Base-by-base conservation (phyloP, 805 yeast species). In the Candida manassasensis region DNA sequence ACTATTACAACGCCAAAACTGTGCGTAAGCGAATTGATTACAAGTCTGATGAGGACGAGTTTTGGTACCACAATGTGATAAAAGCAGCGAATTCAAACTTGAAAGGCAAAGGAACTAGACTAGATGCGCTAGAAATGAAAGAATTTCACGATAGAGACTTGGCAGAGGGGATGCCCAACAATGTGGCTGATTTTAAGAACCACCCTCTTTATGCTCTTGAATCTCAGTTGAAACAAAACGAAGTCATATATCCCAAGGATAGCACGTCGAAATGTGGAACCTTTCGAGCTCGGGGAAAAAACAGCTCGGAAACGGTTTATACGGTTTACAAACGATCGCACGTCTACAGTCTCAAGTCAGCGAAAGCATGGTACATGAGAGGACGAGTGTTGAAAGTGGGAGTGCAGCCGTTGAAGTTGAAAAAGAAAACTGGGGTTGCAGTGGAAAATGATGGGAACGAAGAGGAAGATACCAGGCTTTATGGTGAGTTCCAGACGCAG, bases 131-230 rank as follows among this genome's bases (percentile, higher is more conserved):
- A 38, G 95, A 87, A 47, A 59, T 70, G 27, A 69, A 72, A 21
- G 84, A 80, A 41, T 77, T 87, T 32, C 57, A 67, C 22, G 71
- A 76, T 33, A 65, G 84, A 36, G 81, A 84, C 29, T 60, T 75
- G 12, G 65, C 71, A 19, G 97, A 93, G 51, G 96, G 95, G 0
- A 80, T 90, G 72, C 98, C 98, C 0, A 79, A 79, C 37, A 84
- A 77, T 48, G 62, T 87, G 17, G 81, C 79, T 34, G 97, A 88
- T 45, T 85, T 89, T 54, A 80, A 79, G 34, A 80, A 80, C 34
- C 98, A 93, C 57, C 98, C 98, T 0, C 58, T 79, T 10, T 93
- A 81, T 56, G 93, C 83, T 0, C 55, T 93, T 10, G 95, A 85
- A 53, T 69, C 77, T 3, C 94, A 88, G 44, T 53, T 93, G 21